These are phyloP conservation scores for Piper betle DNA, from an alignment of 164 flowering plant species.

Conservation along the genomic window DNA sequence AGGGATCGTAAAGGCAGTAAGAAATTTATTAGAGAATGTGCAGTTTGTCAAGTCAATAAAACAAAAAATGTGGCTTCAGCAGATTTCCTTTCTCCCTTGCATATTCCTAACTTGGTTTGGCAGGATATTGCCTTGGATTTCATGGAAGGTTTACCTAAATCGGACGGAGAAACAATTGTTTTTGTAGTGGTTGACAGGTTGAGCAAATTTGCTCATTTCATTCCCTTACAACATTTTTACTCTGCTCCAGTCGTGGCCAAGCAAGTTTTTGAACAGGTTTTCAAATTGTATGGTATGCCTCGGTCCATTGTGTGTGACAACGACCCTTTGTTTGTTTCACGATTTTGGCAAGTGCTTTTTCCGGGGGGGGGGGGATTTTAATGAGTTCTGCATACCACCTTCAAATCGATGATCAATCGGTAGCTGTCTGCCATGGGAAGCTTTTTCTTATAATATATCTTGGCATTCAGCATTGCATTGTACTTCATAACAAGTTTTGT, in stretches of 20 bases:
- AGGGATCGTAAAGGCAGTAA: too few relatives aligned
- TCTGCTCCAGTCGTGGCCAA: neutral
- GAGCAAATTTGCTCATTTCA: neutral
- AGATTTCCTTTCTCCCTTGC: neutral
- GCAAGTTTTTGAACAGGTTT: neutral
- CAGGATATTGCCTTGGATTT: conserved; percentile 1
- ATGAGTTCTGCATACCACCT: too few relatives aligned
- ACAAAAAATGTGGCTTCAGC: too few relatives aligned
- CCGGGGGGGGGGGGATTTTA: too few relatives aligned
- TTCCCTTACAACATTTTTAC: neutral
- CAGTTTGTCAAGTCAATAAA: too few relatives aligned
- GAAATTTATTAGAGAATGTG: too few relatives aligned
- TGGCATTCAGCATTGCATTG: too few relatives aligned
- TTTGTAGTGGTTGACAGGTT: neutral
- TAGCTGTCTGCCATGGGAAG: too few relatives aligned
- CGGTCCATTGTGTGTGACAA: neutral
- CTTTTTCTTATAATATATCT: too few relatives aligned
- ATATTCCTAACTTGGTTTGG: neutral
- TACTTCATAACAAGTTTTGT: too few relatives aligned
- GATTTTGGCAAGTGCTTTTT: neutral
- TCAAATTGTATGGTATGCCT: neutral
- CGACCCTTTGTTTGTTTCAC: neutral
- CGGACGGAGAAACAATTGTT: neutral
- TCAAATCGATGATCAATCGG: too few relatives aligned
- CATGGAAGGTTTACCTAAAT: neutral